Evolutionary conservation across 2,329 filamentous ascomycete species (phyloP).

Genomic region (Sclerotinia subarctica): DNA sequence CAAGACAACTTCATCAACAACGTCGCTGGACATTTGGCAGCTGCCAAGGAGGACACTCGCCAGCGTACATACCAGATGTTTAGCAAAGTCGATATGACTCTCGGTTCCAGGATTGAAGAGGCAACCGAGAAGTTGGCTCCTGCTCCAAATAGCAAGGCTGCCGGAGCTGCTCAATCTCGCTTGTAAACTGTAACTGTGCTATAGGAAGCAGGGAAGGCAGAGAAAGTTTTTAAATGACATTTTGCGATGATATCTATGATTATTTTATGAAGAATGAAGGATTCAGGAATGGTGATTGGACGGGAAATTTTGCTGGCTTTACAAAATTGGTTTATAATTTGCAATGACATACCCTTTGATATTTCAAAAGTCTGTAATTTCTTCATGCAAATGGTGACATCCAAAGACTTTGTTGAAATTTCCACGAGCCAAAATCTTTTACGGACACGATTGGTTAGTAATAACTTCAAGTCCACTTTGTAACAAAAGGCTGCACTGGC

Average conservation of each 20-base stretch:
- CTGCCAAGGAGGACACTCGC: slow-evolving; percentile 53
- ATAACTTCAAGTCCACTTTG: too few relatives aligned
- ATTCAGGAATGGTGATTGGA: neutral
- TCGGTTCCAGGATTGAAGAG: slow-evolving; percentile 52
- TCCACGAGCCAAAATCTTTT: too few relatives aligned
- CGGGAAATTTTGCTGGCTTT: neutral
- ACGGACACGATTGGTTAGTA: too few relatives aligned
- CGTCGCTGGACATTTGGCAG: slow-evolving; percentile 54
- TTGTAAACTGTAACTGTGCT: slow-evolving; percentile 9
- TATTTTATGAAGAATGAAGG: slow-evolving; percentile 4
- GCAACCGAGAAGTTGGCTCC: slow-evolving; percentile 47
- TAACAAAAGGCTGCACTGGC: too few relatives aligned
- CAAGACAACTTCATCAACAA: slow-evolving; percentile 61
- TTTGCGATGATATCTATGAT: slow-evolving; percentile 14
- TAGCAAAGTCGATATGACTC: slow-evolving; percentile 49
- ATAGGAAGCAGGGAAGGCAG: neutral
- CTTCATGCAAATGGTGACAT: neutral
- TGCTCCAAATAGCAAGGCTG: slow-evolving; percentile 18
- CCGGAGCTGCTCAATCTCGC: slow-evolving; percentile 19
- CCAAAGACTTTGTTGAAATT: too few relatives aligned
- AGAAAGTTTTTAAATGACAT: neutral
- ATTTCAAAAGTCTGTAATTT: neutral
- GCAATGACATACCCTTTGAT: slow-evolving; percentile 12
- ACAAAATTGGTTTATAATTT: slow-evolving; percentile 4
- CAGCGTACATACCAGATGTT: slow-evolving; percentile 62